phyloP scores from a whole-genome alignment of 176 grass and related monocot species.

The Ensete glaucum region DNA sequence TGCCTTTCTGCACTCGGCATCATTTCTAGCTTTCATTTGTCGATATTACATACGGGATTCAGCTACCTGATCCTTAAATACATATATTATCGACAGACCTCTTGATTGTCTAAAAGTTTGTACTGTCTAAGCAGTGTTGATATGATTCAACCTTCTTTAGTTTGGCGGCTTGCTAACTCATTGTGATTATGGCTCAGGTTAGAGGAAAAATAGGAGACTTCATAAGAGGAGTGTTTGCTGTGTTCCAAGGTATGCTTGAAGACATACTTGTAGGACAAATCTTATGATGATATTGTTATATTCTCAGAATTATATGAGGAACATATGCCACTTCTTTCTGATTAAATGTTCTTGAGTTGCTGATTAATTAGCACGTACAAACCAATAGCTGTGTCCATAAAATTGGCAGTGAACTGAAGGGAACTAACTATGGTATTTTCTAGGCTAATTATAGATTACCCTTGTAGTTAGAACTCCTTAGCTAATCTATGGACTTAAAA shows the following conservation, averaged over 20 bases:
- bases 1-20: not conserved
- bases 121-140: not conserved
- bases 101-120: too few species aligned
- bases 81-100: not conserved
- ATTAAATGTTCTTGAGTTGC: not conserved
- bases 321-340: not conserved
- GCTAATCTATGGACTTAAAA: too few species aligned
- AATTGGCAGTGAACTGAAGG: not conserved
- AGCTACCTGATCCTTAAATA: not conserved
- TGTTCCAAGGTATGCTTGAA: slow-evolving; percentile 76
- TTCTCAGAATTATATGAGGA: not conserved
- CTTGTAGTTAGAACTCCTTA: too few species aligned
- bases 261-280: not conserved
- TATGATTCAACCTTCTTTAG: not conserved
- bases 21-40: not conserved
- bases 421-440: not conserved
- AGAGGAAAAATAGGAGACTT: slow-evolving; percentile 83
- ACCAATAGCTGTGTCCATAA: not conserved
- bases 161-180: slow-evolving; percentile 8
- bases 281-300: not conserved
- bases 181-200: slow-evolving; percentile 42
- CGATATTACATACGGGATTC: not conserved
- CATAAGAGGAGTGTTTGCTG: slow-evolving; percentile 63
- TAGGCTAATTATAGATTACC: too few species aligned
- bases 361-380: not conserved